phyloP scores from a whole-genome alignment of 2,329 filamentous ascomycete species.

The Colletotrichum tropicicola region DNA sequence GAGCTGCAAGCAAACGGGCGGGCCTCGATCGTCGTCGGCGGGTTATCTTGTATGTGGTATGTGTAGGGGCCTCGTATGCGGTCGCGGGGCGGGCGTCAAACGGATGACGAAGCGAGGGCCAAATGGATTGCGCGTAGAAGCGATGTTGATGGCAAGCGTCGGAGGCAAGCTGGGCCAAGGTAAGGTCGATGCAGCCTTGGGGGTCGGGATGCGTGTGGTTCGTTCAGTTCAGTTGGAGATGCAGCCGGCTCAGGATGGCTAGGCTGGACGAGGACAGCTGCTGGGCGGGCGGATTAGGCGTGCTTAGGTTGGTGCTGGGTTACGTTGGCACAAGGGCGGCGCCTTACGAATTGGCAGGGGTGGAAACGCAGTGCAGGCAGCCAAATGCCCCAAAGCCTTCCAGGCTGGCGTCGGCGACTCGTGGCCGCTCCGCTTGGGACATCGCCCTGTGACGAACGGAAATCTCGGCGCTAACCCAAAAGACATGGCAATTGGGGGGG shows the following conservation, averaged over 20 bases:
- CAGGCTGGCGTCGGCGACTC: conserved; percentile 15
- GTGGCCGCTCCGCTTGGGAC: conserved; percentile 15
- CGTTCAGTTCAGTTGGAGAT: conserved; percentile 20
- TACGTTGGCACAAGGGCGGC: conserved; percentile 30
- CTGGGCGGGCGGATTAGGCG: not conserved
- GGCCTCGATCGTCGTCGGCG: not conserved
- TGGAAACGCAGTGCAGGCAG: not conserved
- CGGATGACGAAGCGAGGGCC: conserved; percentile 4
- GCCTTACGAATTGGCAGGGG: conserved; percentile 2
- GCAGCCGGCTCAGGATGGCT: conserved; percentile 9
- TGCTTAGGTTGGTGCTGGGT: not conserved
- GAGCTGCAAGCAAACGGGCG: conserved; percentile 4
- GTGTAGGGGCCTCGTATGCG: not conserved
- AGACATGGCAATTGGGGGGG: not conserved
- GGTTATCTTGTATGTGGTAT: not conserved
- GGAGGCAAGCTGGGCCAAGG: conserved; percentile 15
- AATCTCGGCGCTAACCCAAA: conserved; percentile 23
- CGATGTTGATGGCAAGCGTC: conserved; percentile 16
- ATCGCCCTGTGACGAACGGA: conserved; percentile 1
- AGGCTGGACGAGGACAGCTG: conserved; percentile 6
- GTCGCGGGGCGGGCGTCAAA: not conserved
- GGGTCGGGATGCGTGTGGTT: not conserved
- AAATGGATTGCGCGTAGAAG: conserved; percentile 17
- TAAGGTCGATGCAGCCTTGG: not conserved
- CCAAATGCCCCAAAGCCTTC: not conserved